These are phyloP conservation scores for Emergomyces orientalis DNA, from an alignment of 2,329 filamentous ascomycete species.

Conservation along the genomic window DNA sequence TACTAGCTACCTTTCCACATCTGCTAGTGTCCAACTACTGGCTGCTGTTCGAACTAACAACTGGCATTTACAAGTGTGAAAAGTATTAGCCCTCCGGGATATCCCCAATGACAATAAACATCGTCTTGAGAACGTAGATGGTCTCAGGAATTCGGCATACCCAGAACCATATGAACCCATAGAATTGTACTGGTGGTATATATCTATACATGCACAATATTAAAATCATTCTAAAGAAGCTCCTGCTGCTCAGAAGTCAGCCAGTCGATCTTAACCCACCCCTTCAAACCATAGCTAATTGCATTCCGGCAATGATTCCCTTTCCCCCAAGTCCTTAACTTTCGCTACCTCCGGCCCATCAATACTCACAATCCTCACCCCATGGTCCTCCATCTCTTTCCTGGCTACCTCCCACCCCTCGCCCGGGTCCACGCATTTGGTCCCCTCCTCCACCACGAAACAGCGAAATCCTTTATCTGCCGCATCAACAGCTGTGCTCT, in stretches of 20 bases:
- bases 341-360: constrained; percentile 48
- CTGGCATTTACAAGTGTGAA: not conserved
- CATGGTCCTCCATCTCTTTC: constrained; percentile 46
- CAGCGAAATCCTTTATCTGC: constrained; percentile 64
- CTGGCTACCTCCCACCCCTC: constrained; percentile 48
- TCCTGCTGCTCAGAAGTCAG: not conserved
- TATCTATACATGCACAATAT: not conserved
- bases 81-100: not conserved
- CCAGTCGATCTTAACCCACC: not conserved
- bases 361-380: constrained; percentile 54
- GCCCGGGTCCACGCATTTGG: constrained; percentile 58
- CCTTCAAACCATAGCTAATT: not conserved
- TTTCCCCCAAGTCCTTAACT: constrained; percentile 26
- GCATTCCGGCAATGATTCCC: not conserved
- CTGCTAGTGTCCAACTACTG: too few species aligned
- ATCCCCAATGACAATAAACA: not conserved
- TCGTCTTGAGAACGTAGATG: not conserved
- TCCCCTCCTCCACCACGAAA: constrained; percentile 69
- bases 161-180: not conserved
- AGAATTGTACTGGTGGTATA: not conserved
- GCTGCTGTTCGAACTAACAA: too few species aligned
- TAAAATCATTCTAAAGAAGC: not conserved
- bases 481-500: constrained; percentile 69
- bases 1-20: too few species aligned
- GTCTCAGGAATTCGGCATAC: not conserved